Base-by-base conservation (phyloP, 106 monocot species). In the Chionographis japonica region DNA sequence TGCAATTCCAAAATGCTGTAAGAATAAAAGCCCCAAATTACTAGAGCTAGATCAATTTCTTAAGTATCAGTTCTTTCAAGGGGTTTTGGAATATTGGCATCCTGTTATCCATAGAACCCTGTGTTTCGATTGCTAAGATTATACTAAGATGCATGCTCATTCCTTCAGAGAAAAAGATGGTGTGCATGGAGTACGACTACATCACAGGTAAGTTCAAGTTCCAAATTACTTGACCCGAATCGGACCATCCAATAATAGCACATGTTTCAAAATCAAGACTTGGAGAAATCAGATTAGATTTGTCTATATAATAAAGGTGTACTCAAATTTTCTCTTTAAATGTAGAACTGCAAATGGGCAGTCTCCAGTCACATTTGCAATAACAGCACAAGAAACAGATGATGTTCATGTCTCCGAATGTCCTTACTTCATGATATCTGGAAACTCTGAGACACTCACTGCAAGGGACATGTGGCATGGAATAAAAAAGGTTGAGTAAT, bases 381-480 rank as follows among this genome's bases (percentile, higher is more conserved):
- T 97, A 58, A 92, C 97, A 40, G 89, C 92, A 77, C 82, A 97
- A 77, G 89, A 89, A 62, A 89, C 89, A 57, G 61, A 58, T 61
- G 73, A 89, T 76, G 81, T 92, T 68, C 84, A 83, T 57, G 78
- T 97, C 67, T 92, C 97, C 40, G 78, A 76, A 60, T 97, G 92
- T 56, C 89, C 92, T 54, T 78, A 27, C 70, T 97, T 92, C 52
- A 58, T 77, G 18, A 62, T 89, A 74, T 85, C 80, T 70, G 85
- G 88, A 75, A 83, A 77, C 20, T 78, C 78, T 50, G 70, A 73
- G 51, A 74, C 63, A 54, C 79, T 89, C 53, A 81, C 89, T 40
- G 97, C 92, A 37, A 76, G 50, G 36, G 87, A 98, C 50, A 89
- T 92, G 92, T 98, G 97, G 97, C 63, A 83, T 78, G 77, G 77